Evolutionary conservation across 495 filamentous ascomycete species (phyloP), one percentile per base, ranked within the genome.

Genomic region (Tricharina praecox): DNA sequence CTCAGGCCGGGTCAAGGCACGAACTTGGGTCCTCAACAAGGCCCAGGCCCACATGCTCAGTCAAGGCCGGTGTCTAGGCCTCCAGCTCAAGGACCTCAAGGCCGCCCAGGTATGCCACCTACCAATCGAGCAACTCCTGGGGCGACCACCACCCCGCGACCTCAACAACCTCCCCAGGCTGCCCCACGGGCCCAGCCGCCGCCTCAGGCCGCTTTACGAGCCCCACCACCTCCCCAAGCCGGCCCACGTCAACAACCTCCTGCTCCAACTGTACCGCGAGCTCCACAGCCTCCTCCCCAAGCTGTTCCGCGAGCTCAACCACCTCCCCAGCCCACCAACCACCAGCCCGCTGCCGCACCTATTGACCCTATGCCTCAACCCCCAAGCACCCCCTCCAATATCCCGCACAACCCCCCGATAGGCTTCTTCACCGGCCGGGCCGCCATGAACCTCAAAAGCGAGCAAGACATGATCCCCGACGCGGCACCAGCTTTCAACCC

Each of bases 381-480:
- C 13, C 40, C 1, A 43, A 13, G 19, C 23, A 20, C 18, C 9
- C 18, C 40, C 4, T 18, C 28, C 24, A 23, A 26, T n/a, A 50
- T 15, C 26, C 43, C 33, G 21, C 48, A 48, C 43, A 45, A 45
- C 41, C 37, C 44, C 9, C 45, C 55, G 4, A 23, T 54, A 18
- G 58, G 53, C 13, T 61, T 61, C 25, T 57, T 54, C 38, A 61
- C 53, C 24, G 58, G 54, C 3, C 47, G 54, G 42, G 58, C 50
- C 10, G 53, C 60, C 13, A 35, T 62, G 21, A 37, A 47, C 24
- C 38, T 50, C 16, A 49, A 57, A 18, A 36, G 47, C n/a, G 51
- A 58, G 10, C 39, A 52, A 20, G 57, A 58, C 20, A 37, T 54
- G 20, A 42, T 52, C 13, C 53, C 51, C 19, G 48, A 51, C 26